Conservation (phyloP, 169 alveolate genomes). For the Ichthyophthirius multifiliis region DNA sequence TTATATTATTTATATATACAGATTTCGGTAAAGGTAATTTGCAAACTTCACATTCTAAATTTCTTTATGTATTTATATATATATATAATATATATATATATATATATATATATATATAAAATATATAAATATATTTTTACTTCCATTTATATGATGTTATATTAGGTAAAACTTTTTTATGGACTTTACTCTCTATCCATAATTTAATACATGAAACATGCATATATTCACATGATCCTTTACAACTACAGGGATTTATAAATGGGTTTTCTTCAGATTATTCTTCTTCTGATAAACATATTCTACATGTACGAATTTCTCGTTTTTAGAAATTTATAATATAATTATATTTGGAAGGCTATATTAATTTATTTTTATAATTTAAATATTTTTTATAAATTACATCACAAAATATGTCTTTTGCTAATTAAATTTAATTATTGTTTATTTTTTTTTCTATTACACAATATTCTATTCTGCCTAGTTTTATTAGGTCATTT, state of each 20-base stretch:
- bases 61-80: constrained; percentile 4
- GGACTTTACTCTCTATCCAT: constrained; percentile 73
- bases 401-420: constrained; percentile 1
- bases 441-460: background rate
- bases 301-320: background rate
- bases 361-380: no score
- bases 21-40: constrained; percentile 53
- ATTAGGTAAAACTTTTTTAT: constrained; percentile 41
- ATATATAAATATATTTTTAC: background rate
- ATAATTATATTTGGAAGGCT: background rate
- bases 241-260: constrained; percentile 73
- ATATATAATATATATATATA: background rate
- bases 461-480: constrained; percentile 53
- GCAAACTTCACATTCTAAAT: constrained; percentile 79
- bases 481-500: constrained; percentile 82
- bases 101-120: no score
- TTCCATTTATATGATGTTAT: constrained; percentile 54
- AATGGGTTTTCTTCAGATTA: background rate
- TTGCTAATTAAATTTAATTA: background rate
- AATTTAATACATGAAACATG: constrained; percentile 81
- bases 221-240: constrained; percentile 79
- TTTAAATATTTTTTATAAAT: background rate
- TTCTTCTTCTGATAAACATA: constrained; percentile 3
- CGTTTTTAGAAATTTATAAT: background rate
- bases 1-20: constrained; percentile 21